Conservation (phyloP, 306 rosid genomes). For the Fragaria nilgerrensis region DNA sequence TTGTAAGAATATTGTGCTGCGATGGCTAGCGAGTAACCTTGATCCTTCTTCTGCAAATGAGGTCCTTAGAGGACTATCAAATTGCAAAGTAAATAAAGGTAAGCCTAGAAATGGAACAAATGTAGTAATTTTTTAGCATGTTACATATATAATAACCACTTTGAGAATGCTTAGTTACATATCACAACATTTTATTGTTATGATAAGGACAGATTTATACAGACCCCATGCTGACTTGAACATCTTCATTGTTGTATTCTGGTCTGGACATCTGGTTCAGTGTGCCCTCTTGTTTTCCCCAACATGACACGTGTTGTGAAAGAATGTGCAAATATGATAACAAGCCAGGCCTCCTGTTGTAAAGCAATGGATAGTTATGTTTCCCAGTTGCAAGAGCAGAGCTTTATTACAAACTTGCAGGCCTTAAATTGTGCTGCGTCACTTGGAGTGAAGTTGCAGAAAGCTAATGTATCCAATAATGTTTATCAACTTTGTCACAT, state of each 20-base stretch:
- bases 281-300: slow-evolving; percentile 60
- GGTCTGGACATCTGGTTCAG: slow-evolving; percentile 35
- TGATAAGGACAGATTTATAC: neutral
- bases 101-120: slow-evolving; percentile 19
- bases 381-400: slow-evolving; percentile 58
- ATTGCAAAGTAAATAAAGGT: slow-evolving; percentile 65
- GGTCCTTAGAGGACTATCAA: slow-evolving; percentile 62
- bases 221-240: slow-evolving; percentile 22
- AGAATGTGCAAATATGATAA: slow-evolving; percentile 44
- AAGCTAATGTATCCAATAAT: slow-evolving; percentile 44
- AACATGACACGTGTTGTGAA: slow-evolving; percentile 40
- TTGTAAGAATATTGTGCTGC: slow-evolving; percentile 53
- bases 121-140: neutral
- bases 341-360: slow-evolving; percentile 52
- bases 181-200: neutral
- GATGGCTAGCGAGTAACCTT: slow-evolving; percentile 63
- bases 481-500: slow-evolving; percentile 56
- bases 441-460: slow-evolving; percentile 59
- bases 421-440: slow-evolving; percentile 67
- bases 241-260: slow-evolving; percentile 24
- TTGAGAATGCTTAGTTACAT: slow-evolving; percentile 11
- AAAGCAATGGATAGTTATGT: slow-evolving; percentile 48
- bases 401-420: slow-evolving; percentile 69
- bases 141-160: neutral
- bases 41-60: slow-evolving; percentile 42